Evolutionary conservation across 768 basidiomycete genomes (phyloP).

Genomic region (Naganishia onofrii): DNA sequence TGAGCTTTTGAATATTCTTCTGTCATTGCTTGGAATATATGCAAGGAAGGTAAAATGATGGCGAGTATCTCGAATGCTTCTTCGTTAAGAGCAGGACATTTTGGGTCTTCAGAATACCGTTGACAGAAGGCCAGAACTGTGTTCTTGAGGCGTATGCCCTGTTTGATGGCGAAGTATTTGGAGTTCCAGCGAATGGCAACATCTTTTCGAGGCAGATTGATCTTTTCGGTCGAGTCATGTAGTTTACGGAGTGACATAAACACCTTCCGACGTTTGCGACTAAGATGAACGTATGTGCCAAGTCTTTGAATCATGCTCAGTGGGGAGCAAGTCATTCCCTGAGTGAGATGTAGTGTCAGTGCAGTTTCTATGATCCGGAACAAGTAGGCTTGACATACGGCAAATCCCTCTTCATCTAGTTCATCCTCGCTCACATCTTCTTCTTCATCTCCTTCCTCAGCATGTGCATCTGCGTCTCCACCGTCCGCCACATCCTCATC

Average conservation of each 20-base stretch:
- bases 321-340: background rate
- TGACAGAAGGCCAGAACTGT: background rate
- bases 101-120: slow-evolving; percentile 1
- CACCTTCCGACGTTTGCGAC: slow-evolving; percentile 3
- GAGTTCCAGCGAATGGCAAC: background rate
- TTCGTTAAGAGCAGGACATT: background rate
- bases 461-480: no score
- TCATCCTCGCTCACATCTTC: no score
- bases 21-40: background rate
- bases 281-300: background rate
- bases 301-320: background rate
- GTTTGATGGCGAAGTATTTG: background rate
- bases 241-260: background rate
- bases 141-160: background rate
- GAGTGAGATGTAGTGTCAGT: no score
- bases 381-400: no score
- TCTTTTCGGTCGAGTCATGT: background rate
- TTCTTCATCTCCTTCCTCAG: no score
- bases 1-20: background rate
- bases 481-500: no score
- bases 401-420: no score
- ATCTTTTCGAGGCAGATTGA: background rate
- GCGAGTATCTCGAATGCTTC: background rate
- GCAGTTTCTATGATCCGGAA: no score
- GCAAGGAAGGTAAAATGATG: slow-evolving; percentile 1